These are phyloP conservation scores for Pseudogymnoascus sp. DNA, from an alignment of 2,329 filamentous ascomycete genomes.

Conservation along the genomic window DNA sequence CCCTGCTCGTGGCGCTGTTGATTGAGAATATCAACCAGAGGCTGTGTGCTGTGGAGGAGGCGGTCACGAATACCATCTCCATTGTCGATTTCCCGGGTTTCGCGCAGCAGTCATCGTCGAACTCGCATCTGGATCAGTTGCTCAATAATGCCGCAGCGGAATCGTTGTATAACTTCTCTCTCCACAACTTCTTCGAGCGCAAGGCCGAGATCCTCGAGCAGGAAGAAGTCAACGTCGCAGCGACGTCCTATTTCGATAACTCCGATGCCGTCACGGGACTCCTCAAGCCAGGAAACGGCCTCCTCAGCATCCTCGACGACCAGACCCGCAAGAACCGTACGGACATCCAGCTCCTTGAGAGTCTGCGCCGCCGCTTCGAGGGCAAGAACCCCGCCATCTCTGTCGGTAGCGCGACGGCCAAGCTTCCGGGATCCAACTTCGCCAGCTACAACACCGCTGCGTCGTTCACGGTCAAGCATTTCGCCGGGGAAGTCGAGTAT, in stretches of 20 bases:
- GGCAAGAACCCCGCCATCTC: slow-evolving; percentile 88
- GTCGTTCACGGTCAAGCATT: slow-evolving; percentile 87
- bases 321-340: slow-evolving; percentile 85
- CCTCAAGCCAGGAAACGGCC: slow-evolving; percentile 84
- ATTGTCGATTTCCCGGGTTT: slow-evolving; percentile 97
- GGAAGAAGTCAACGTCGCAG: slow-evolving; percentile 83
- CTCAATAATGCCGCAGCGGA: slow-evolving; percentile 93
- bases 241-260: slow-evolving; percentile 97
- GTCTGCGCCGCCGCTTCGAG: slow-evolving; percentile 85
- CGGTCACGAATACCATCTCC: slow-evolving; percentile 87
- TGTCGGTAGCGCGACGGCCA: slow-evolving; percentile 66
- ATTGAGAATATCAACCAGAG: slow-evolving; percentile 89
- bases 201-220: slow-evolving; percentile 90
- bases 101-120: slow-evolving; percentile 73
- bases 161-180: slow-evolving; percentile 82
- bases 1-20: slow-evolving; percentile 85
- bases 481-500: slow-evolving; percentile 94
- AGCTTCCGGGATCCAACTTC: slow-evolving; percentile 84
- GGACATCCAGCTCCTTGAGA: slow-evolving; percentile 86
- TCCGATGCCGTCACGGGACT: slow-evolving; percentile 88
- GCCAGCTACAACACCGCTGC: slow-evolving; percentile 73
- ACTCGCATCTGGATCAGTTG: slow-evolving; percentile 82
- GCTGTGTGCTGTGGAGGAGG: slow-evolving; percentile 79
- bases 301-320: slow-evolving; percentile 91
- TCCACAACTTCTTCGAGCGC: slow-evolving; percentile 93